Evolutionary conservation across 208 protist genomes (phyloP), one percentile per base, ranked within the genome.

Genomic region (Wallacemonas sp.): DNA sequence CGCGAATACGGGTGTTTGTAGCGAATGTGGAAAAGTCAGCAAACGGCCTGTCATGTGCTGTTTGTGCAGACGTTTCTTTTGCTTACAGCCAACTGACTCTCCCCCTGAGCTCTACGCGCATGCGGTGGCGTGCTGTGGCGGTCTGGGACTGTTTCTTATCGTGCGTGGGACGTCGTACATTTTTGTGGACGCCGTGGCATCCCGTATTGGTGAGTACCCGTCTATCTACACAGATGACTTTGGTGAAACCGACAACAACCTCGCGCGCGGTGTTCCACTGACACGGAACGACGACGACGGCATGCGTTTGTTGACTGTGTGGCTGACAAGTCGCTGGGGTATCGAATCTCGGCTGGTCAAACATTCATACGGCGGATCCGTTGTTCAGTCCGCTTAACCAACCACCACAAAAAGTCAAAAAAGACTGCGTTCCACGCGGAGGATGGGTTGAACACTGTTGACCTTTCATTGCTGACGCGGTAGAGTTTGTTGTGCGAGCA

Each of bases 211-310:
- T 32, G 10, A 58, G 2, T 61, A 80, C 32, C 39, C 19, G 12
- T 73, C 77, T 26, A 72, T 83, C 45, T 94, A 94, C 81, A 71
- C 77, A 12, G 82, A 91, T 60, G 78, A 89, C 38, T 84, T 84
- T 63, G 88, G 81, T 15, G 80, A 89, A 38, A 67, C 52, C 32
- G 74, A 79, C 27, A 29, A 50, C 24, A 53, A 54, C 34, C 60
- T 86, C 33, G 50, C 26, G 29, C 71, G 72, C 36, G 78, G 75
- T 13, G 52, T 68, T 15, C 72, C 64, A 1, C 73, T 87, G 2
- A 63, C 55, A n/a, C 72, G 79, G 44, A 61, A 82, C 58, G 48
- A 66, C 33, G 66, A 76, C 33, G 69, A 71, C 22, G 66, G 62
- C 36, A 48, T 61, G 42, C 44, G 33, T 17, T 69, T 86, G 52